Evolutionary conservation across 345 rosid genomes (phyloP).

Genomic region (Citrus glauca): DNA sequence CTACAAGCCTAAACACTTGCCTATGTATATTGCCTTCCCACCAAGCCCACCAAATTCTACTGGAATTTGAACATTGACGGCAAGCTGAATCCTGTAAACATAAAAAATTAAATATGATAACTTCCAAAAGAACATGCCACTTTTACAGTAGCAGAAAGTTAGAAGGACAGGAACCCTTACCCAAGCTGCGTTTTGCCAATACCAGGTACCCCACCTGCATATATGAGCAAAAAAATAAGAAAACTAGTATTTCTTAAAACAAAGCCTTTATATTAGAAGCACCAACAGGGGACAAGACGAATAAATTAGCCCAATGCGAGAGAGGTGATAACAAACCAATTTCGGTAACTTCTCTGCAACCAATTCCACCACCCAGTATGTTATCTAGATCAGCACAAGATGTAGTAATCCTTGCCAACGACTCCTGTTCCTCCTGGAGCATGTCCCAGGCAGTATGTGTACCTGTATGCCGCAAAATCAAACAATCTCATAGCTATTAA

Average conservation of each 20-base stretch:
- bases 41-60: slow-evolving; percentile 77
- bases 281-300: background rate
- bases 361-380: slow-evolving; percentile 86
- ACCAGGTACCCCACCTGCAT: slow-evolving; percentile 79
- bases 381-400: slow-evolving; percentile 77
- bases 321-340: slow-evolving; percentile 45
- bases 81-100: slow-evolving; percentile 78
- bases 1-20: slow-evolving; percentile 26
- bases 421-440: slow-evolving; percentile 62
- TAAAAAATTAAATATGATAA: slow-evolving; percentile 16
- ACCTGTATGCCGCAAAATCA: slow-evolving; percentile 35
- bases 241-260: background rate
- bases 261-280: background rate
- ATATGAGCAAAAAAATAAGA: background rate
- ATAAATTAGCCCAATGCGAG: background rate
- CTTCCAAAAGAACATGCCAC: background rate
- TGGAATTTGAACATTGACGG: slow-evolving; percentile 93
- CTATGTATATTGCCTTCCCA: slow-evolving; percentile 87
- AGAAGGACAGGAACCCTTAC: slow-evolving; percentile 35
- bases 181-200: slow-evolving; percentile 97
- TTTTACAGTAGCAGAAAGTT: background rate
- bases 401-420: slow-evolving; percentile 63
- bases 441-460: slow-evolving; percentile 91
- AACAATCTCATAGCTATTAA: background rate
- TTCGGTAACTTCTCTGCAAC: slow-evolving; percentile 91